These are phyloP conservation scores for Atkinsonella texensis DNA, from an alignment of 2,329 filamentous ascomycete species.

Conservation along the genomic window DNA sequence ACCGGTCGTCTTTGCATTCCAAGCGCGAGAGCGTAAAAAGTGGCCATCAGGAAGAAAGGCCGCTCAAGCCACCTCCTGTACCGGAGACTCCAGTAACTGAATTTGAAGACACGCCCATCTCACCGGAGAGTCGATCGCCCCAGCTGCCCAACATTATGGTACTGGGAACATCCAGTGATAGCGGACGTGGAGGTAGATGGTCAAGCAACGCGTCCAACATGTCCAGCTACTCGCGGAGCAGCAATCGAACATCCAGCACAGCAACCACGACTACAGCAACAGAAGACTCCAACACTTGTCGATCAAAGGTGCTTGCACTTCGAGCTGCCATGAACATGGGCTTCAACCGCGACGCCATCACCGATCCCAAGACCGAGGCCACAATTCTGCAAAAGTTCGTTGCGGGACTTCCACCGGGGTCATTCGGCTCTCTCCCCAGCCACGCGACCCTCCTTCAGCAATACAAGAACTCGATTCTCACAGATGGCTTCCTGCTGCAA, in stretches of 20 bases:
- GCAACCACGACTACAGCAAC: conserved; percentile 55
- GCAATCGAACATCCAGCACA: conserved; percentile 54
- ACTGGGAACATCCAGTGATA: conserved; percentile 55
- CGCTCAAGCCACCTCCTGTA: conserved; percentile 36
- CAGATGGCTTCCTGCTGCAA: conserved; percentile 48
- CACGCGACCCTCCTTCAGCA: conserved; percentile 62
- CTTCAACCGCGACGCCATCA: conserved; percentile 50
- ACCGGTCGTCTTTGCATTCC: conserved; percentile 37
- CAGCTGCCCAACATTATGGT: conserved; percentile 81
- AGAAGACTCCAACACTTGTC: conserved; percentile 66
- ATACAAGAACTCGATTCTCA: conserved; percentile 69
- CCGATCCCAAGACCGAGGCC: conserved; percentile 31
- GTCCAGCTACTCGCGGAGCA: conserved; percentile 66
- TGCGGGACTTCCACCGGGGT: conserved; percentile 59
- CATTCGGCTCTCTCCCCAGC: conserved; percentile 62
- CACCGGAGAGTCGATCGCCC: conserved; percentile 63
- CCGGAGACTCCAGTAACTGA: conserved; percentile 92
- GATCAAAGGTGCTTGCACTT: conserved; percentile 67
- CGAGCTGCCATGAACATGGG: conserved; percentile 80
- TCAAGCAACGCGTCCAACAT: conserved; percentile 70
- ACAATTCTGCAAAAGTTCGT: conserved; percentile 61
- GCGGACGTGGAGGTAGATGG: conserved; percentile 57
- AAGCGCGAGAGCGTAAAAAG: conserved; percentile 43
- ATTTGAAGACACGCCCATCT: conserved; percentile 82
- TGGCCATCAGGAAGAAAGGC: conserved; percentile 31